Evolutionary conservation across 345 rosid species (phyloP).

Genomic region (Salix viminalis): DNA sequence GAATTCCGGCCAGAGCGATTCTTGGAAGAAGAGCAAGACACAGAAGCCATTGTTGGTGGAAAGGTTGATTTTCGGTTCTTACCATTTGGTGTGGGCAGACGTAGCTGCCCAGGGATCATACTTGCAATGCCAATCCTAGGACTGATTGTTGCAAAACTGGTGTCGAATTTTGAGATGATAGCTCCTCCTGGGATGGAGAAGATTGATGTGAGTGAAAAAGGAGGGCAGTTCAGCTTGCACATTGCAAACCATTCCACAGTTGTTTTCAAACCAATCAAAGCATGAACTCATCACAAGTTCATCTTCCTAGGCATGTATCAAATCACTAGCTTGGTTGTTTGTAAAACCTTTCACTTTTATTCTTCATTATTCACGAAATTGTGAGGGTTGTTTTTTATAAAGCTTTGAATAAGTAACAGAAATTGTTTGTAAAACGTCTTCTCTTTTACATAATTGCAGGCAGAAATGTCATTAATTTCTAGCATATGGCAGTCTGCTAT

Average conservation of each 20-base stretch:
- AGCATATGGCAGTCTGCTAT: not conserved
- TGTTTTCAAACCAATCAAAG: constrained; percentile 32
- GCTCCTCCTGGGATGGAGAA: constrained; percentile 32
- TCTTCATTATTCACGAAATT: not conserved
- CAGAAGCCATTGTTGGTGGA: constrained; percentile 46
- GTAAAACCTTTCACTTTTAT: not conserved
- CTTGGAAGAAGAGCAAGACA: constrained; percentile 39
- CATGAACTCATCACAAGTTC: not conserved
- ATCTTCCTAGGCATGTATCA: not conserved
- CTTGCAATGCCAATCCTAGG: constrained; percentile 60
- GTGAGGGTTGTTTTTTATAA: not conserved
- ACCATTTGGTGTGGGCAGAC: constrained; percentile 57
- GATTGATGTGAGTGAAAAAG: constrained; percentile 53
- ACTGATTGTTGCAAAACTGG: constrained; percentile 44
- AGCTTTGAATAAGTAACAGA: not conserved
- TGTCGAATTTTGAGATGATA: constrained; percentile 43
- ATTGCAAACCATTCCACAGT: constrained; percentile 56
- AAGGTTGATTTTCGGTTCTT: constrained; percentile 54
- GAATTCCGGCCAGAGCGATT: constrained; percentile 58
- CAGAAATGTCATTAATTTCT: not conserved
- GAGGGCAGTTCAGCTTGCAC: constrained; percentile 68
- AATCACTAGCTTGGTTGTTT: not conserved
- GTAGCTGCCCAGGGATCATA: constrained; percentile 61
- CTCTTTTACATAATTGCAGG: not conserved
- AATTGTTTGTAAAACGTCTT: not conserved